Conservation (phyloP, 208 protist species). For the Porcisia deanei region DNA sequence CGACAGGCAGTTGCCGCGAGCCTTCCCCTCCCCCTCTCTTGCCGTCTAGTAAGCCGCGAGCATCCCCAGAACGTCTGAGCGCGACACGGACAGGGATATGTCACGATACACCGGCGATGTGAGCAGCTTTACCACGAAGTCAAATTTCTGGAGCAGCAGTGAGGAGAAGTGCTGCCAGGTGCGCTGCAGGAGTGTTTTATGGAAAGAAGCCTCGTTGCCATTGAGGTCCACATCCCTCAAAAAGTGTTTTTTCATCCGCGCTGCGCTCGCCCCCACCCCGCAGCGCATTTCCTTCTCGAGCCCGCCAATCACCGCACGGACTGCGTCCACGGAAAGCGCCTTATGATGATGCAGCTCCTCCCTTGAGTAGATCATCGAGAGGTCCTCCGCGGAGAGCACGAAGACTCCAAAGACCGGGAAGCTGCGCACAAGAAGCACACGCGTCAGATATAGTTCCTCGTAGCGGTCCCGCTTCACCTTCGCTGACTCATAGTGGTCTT, state of each 20-base stretch:
- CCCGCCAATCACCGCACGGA: constrained; percentile 52
- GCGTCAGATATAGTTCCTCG: constrained; percentile 88
- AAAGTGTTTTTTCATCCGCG: constrained; percentile 86
- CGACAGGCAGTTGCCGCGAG: background rate
- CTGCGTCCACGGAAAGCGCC: constrained; percentile 62
- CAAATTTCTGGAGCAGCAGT: constrained; percentile 75
- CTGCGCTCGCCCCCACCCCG: constrained; percentile 63
- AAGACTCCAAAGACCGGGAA: constrained; percentile 83
- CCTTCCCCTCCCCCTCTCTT: background rate
- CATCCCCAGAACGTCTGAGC: constrained; percentile 43
- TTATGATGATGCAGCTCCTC: constrained; percentile 89
- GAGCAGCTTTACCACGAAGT: constrained; percentile 60
- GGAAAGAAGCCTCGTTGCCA: constrained; percentile 72
- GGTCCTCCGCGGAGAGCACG: constrained; percentile 75
- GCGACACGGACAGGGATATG: constrained; percentile 39
- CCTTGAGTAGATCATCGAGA: constrained; percentile 68
- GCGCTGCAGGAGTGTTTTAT: constrained; percentile 76
- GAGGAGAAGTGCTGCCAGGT: constrained; percentile 82
- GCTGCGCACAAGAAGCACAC: constrained; percentile 68
- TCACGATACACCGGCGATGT: constrained; percentile 59
- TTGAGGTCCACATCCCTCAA: constrained; percentile 61
- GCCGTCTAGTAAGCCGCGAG: constrained; percentile 43
- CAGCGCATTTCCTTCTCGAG: constrained; percentile 71
- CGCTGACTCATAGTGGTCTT: constrained; percentile 68
- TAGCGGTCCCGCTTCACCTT: constrained; percentile 75